Evolutionary conservation across 1,284 basidiomycete species (phyloP).

Genomic region (Sporisorium exsertum): DNA sequence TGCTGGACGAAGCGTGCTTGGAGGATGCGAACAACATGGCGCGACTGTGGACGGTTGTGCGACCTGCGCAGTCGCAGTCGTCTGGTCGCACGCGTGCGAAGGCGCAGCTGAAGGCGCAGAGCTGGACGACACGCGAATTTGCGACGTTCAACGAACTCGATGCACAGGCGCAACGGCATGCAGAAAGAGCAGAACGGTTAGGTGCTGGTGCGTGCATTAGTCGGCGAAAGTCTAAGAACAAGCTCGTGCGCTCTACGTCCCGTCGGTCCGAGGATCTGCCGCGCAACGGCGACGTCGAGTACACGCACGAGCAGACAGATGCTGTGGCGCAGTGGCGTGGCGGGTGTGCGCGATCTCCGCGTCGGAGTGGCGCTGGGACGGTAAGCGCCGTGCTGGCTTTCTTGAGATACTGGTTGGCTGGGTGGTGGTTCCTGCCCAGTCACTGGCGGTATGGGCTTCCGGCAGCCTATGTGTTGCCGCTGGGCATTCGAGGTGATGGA

Average conservation of each 20-base stretch:
- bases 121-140: slow-evolving; percentile 60
- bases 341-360: slow-evolving; percentile 28
- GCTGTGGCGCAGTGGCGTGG: slow-evolving; percentile 43
- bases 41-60: slow-evolving; percentile 12
- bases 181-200: slow-evolving; percentile 30
- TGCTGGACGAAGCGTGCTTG: slow-evolving; percentile 28
- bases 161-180: slow-evolving; percentile 43
- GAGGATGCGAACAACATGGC: slow-evolving; percentile 25
- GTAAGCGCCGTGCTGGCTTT: slow-evolving; percentile 47
- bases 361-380: slow-evolving; percentile 25
- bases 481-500: slow-evolving; percentile 60
- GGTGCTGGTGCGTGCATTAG: slow-evolving; percentile 27
- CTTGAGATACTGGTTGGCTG: slow-evolving; percentile 52
- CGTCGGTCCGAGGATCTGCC: slow-evolving; percentile 22
- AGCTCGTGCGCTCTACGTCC: slow-evolving; percentile 7
- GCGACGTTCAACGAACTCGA: slow-evolving; percentile 57
- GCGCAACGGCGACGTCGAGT: slow-evolving; percentile 10
- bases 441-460: slow-evolving; percentile 53
- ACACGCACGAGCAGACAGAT: slow-evolving; percentile 14
- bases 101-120: slow-evolving; percentile 35
- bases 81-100: not conserved
- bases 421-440: slow-evolving; percentile 51
- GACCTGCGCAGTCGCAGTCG: slow-evolving; percentile 3
- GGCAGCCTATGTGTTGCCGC: slow-evolving; percentile 53
- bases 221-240: slow-evolving; percentile 21